These are phyloP conservation scores for Podosphaera xanthii DNA, from an alignment of 2,329 filamentous ascomycete genomes.

Conservation along the genomic window DNA sequence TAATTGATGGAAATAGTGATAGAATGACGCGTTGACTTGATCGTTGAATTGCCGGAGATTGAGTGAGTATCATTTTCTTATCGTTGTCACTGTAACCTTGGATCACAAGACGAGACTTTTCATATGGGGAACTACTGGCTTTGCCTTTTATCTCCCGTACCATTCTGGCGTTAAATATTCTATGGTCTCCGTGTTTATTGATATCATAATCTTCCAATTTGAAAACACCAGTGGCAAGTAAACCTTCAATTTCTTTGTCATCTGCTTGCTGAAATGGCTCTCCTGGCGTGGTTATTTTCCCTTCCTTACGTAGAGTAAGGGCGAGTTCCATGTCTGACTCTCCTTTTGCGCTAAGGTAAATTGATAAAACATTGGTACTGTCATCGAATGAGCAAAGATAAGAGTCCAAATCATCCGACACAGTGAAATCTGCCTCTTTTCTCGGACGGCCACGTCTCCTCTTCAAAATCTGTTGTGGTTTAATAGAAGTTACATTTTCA, in stretches of 20 bases:
- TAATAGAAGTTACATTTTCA: background rate
- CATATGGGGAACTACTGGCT: background rate
- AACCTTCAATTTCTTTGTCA: background rate
- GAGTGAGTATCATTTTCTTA: background rate
- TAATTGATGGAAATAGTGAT: background rate
- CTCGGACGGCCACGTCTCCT: background rate
- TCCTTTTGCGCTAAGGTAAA: background rate
- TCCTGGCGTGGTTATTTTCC: background rate
- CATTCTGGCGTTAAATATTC: background rate
- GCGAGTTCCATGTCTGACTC: background rate
- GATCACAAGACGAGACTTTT: background rate
- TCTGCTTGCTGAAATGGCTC: background rate
- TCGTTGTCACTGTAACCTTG: background rate
- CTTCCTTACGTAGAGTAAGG: background rate
- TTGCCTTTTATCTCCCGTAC: slow-evolving; percentile 1
- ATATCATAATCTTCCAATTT: background rate
- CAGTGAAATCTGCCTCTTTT: background rate
- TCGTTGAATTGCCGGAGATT: background rate
- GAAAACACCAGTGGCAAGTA: background rate
- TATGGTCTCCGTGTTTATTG: background rate
- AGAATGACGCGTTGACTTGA: background rate
- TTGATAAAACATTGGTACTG: background rate
- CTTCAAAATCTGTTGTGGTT: background rate
- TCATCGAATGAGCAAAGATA: background rate
- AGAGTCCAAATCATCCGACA: background rate